Evolutionary conservation across 164 flowering plant species (phyloP).

Genomic region (Aristolochia contorta): DNA sequence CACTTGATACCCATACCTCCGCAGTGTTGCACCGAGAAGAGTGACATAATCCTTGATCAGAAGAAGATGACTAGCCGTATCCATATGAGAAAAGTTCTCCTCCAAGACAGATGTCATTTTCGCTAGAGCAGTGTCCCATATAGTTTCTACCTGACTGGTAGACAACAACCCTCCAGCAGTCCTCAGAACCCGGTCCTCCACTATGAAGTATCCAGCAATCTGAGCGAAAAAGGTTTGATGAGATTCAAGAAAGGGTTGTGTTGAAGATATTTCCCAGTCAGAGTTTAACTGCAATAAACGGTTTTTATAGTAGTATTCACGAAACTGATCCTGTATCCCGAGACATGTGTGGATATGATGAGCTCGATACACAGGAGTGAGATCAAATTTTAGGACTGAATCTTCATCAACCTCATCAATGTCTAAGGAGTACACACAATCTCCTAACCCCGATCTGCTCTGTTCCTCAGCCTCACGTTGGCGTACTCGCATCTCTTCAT

Average conservation of each 20-base stretch:
- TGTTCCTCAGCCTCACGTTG: constrained; percentile 85
- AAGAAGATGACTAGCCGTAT: constrained; percentile 70
- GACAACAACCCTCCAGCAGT: constrained; percentile 63
- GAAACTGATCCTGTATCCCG: constrained; percentile 60
- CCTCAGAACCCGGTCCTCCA: constrained; percentile 78
- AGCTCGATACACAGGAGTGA: constrained; percentile 82
- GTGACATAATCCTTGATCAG: constrained; percentile 81
- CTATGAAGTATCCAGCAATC: constrained; percentile 79
- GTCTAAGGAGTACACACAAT: constrained; percentile 55
- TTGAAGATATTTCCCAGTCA: constrained; percentile 65
- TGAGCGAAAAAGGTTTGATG: constrained; percentile 70
- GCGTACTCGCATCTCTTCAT: constrained; percentile 63
- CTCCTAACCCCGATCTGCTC: constrained; percentile 46
- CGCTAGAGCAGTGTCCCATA: constrained; percentile 78
- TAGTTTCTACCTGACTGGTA: constrained; percentile 53
- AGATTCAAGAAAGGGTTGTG: constrained; percentile 73
- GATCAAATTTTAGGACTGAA: constrained; percentile 61
- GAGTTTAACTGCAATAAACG: constrained; percentile 68
- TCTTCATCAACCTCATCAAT: constrained; percentile 67
- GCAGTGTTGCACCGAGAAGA: constrained; percentile 66
- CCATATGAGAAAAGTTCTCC: constrained; percentile 65
- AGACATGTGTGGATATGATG: constrained; percentile 72
- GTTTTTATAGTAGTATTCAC: constrained; percentile 77
- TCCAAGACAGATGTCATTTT: constrained; percentile 58
- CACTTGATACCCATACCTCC: constrained; percentile 77